A percentile compares a stretch with the other conserved stretches of the same genome.
Evolutionary conservation across 2,329 filamentous ascomycete genomes (phyloP).

Genomic region (Ascocoryne sarcoides): DNA sequence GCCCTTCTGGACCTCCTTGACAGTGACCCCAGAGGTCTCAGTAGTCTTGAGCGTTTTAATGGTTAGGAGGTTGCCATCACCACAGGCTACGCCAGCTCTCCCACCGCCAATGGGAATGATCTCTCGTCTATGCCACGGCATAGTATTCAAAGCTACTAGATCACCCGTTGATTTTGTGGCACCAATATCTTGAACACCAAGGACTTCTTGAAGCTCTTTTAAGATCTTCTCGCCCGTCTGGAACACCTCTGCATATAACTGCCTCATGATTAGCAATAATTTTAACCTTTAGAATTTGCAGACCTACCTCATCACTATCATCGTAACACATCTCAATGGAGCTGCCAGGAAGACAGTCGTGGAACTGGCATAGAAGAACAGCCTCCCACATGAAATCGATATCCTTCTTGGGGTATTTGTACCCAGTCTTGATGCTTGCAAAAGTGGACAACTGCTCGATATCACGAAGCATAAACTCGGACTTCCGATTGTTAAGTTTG

Average conservation of each 20-base stretch:
- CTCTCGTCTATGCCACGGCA: conserved; percentile 76
- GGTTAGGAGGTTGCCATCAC: conserved; percentile 43
- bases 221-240: conserved; percentile 64
- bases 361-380: conserved; percentile 89
- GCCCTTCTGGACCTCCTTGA: conserved; percentile 44
- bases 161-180: conserved; percentile 35
- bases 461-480: conserved; percentile 78
- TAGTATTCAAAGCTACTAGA: conserved; percentile 67
- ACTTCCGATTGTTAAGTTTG: conserved; percentile 84
- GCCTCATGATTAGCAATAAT: conserved; percentile 21
- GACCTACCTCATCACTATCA: conserved; percentile 69
- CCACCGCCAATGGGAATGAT: conserved; percentile 54
- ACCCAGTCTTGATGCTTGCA: conserved; percentile 63
- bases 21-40: conserved; percentile 40
- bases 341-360: conserved; percentile 91
- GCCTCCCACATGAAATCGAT: conserved; percentile 95
- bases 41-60: conserved; percentile 40
- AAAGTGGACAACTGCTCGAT: conserved; percentile 82
- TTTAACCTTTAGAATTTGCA: not conserved
- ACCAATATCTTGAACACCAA: conserved; percentile 50
- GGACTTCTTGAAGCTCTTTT: conserved; percentile 55
- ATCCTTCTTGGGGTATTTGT: conserved; percentile 89
- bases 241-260: conserved; percentile 78
- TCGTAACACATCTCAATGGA: conserved; percentile 98
- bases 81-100: conserved; percentile 45